These are phyloP conservation scores for Funneliformis caledonium DNA, from an alignment of 371 early-diverging fungal species.

Conservation along the genomic window DNA sequence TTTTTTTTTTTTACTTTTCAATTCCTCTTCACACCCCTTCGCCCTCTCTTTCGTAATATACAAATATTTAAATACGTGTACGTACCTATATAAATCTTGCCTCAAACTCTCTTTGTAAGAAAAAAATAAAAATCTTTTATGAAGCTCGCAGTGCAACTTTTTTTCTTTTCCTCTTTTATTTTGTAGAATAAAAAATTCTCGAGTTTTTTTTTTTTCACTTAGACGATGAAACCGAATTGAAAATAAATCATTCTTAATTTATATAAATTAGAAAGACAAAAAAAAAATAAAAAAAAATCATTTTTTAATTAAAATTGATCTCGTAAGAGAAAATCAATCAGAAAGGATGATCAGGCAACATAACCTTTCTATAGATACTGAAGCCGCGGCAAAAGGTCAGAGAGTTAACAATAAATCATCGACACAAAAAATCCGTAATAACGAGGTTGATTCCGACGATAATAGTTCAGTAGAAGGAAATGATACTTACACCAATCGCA, in stretches of 20 bases:
- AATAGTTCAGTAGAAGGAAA: background rate
- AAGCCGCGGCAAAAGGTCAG: conserved; percentile 36
- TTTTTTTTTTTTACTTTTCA: no score
- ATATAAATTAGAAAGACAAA: background rate
- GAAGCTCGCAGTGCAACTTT: no score
- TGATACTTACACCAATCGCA: conserved; percentile 35
- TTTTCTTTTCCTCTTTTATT: no score
- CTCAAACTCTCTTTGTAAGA: no score
- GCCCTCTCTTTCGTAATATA: no score
- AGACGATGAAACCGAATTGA: background rate
- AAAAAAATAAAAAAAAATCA: no score
- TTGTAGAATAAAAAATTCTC: no score
- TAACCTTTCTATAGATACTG: conserved; percentile 41
- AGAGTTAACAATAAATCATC: background rate
- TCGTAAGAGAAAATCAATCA: background rate
- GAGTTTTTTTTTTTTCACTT: no score
- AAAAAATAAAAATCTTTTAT: no score
- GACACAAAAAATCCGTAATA: background rate
- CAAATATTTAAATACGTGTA: no score
- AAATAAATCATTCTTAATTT: background rate
- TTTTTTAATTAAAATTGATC: background rate
- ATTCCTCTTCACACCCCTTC: no score
- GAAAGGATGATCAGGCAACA: conserved; percentile 36
- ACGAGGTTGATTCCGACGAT: conserved; percentile 2
- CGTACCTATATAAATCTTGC: no score